Percentiles rank a stretch among this genome's conserved stretches.
Conservation (phyloP, 176 grass and related monocot genomes). For the Bothriochloa decipiens region DNA sequence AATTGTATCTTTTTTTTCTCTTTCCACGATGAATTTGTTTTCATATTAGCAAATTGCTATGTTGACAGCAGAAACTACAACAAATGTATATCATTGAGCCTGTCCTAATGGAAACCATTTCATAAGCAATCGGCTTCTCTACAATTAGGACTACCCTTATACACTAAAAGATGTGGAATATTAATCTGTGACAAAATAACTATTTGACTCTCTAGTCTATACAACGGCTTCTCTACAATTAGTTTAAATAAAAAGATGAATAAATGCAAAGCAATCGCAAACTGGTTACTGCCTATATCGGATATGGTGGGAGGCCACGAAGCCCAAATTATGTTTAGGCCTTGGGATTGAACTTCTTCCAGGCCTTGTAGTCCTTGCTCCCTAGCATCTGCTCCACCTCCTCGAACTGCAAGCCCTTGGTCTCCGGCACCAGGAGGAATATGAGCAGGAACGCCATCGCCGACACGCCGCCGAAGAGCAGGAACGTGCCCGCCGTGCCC, state of each 20-base stretch:
- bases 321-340: not conserved
- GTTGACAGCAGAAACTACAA: too few species aligned
- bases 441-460: conserved; percentile 43
- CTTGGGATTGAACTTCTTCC: conserved; percentile 45
- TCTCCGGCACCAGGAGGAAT: conserved; percentile 64
- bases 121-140: too few species aligned
- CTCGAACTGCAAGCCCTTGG: conserved; percentile 62
- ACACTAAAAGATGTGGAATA: not conserved
- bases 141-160: not conserved
- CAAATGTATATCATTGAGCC: not conserved
- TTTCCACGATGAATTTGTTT: too few species aligned
- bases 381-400: conserved; percentile 70
- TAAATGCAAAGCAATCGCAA: not conserved
- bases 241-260: not conserved
- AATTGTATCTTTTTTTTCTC: too few species aligned
- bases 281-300: not conserved
- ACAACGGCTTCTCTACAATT: not conserved
- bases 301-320: too few species aligned
- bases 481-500: conserved; percentile 60
- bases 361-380: conserved; percentile 50
- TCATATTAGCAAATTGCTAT: too few species aligned
- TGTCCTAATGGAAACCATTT: not conserved
- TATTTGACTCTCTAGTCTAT: not conserved
- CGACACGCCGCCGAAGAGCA: conserved; percentile 56
- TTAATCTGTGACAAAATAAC: not conserved